A percentile compares a stretch with the other conserved stretches of the same genome.
Evolutionary conservation across 306 rosid species (phyloP).

Genomic region (Quercus engelmannii): DNA sequence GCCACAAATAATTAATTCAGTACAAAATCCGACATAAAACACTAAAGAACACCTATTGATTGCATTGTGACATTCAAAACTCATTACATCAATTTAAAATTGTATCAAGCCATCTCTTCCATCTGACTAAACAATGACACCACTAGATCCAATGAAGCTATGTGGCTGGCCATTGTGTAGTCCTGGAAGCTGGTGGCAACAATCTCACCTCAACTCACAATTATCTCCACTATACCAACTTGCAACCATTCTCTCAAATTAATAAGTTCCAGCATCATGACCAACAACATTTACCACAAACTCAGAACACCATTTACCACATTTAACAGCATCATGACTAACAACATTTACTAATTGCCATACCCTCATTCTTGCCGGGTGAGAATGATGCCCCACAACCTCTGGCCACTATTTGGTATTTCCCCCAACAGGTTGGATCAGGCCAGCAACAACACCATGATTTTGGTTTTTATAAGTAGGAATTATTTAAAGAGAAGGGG

Average conservation of each 20-base stretch:
- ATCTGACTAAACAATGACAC: neutral
- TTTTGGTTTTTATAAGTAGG: too few species aligned
- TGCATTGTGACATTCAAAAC: neutral
- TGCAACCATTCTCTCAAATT: neutral
- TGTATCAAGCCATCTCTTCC: neutral
- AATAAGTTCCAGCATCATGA: neutral
- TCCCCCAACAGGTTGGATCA: too few species aligned
- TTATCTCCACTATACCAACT: neutral
- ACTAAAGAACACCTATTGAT: neutral
- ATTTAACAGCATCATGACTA: neutral
- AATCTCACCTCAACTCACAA: neutral
- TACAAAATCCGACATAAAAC: slow-evolving; percentile 15
- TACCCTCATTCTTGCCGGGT: neutral
- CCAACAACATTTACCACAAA: neutral
- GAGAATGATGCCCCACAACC: neutral
- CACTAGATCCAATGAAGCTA: neutral
- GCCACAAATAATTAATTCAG: slow-evolving; percentile 34
- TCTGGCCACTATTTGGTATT: neutral
- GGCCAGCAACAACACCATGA: too few species aligned
- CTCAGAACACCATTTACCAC: neutral
- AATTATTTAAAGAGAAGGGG: too few species aligned
- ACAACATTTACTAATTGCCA: neutral
- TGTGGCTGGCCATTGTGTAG: neutral
- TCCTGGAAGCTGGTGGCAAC: neutral
- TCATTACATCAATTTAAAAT: neutral